These are phyloP conservation scores for Geotrichum histeridarum DNA, from an alignment of 1,139 yeast genomes.

Conservation along the genomic window DNA sequence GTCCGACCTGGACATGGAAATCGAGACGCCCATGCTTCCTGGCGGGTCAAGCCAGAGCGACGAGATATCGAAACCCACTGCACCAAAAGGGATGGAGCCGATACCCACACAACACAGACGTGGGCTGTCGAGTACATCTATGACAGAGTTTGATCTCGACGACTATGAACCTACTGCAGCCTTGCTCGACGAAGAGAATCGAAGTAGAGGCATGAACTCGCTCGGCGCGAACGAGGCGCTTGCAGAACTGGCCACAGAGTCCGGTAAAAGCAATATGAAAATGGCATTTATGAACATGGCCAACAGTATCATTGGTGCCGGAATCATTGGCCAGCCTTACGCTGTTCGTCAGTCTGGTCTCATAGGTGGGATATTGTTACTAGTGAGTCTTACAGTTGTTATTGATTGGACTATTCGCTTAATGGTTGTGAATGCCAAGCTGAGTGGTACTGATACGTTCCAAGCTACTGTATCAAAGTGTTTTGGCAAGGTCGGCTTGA, in stretches of 20 bases:
- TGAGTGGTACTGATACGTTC: constrained; percentile 70
- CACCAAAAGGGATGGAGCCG: neutral
- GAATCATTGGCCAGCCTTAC: constrained; percentile 89
- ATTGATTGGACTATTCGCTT: constrained; percentile 83
- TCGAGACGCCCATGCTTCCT: neutral
- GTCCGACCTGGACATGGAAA: constrained; percentile 3
- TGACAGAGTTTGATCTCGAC: constrained; percentile 10
- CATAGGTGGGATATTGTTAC: constrained; percentile 61
- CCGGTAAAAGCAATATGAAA: constrained; percentile 49
- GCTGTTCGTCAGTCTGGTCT: constrained; percentile 81
- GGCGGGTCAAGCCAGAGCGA: constrained; percentile 4
- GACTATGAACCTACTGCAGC: constrained; percentile 9
- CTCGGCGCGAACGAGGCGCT: constrained; percentile 26
- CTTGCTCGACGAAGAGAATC: constrained; percentile 3
- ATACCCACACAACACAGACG: constrained; percentile 1
- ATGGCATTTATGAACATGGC: constrained; percentile 98
- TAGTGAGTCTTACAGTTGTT: constrained; percentile 56
- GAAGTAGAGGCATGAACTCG: neutral
- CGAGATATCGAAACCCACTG: neutral
- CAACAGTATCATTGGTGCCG: constrained; percentile 85
- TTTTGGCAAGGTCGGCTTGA: constrained; percentile 68
- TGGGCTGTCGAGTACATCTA: neutral
- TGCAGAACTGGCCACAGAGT: constrained; percentile 33
- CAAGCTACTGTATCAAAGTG: constrained; percentile 82
- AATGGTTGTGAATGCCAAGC: constrained; percentile 76